Evolutionary conservation across 345 rosid genomes (phyloP).

Genomic region (Moricandia arvensis): DNA sequence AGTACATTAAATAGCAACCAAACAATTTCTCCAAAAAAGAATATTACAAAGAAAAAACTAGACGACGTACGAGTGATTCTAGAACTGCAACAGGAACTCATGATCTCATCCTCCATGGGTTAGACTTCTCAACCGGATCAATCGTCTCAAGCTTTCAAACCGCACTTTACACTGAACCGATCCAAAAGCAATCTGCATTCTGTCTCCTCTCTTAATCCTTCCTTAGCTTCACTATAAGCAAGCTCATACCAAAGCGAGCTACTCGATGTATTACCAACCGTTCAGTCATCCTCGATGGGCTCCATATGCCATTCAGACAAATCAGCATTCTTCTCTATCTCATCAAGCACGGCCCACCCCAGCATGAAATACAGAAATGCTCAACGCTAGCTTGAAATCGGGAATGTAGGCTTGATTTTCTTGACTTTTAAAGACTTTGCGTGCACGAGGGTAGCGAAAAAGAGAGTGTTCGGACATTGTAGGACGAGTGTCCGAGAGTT

Average conservation of each 20-base stretch:
- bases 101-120: conserved; percentile 87
- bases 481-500: conserved; percentile 80
- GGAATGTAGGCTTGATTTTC: conserved; percentile 77
- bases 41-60: not conserved
- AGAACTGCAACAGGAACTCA: conserved; percentile 73
- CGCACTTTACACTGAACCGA: conserved; percentile 96
- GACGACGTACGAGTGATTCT: conserved; percentile 38
- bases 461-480: conserved; percentile 87
- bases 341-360: conserved; percentile 95
- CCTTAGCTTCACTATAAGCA: conserved; percentile 86
- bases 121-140: conserved; percentile 60
- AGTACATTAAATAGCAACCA: not conserved
- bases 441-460: conserved; percentile 66
- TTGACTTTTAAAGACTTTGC: conserved; percentile 69
- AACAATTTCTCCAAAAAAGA: conserved; percentile 12
- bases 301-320: conserved; percentile 87
- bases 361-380: conserved; percentile 80
- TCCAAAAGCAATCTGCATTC: conserved; percentile 94
- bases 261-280: conserved; percentile 89
- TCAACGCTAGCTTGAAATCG: conserved; percentile 83
- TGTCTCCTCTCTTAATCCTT: conserved; percentile 73
- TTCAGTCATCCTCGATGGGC: conserved; percentile 94
- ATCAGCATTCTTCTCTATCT: conserved; percentile 78
- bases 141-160: conserved; percentile 81
- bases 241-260: conserved; percentile 90